Evolutionary conservation across 1,284 basidiomycete species (phyloP).

Genomic region (Moesziomyces globuligerus): DNA sequence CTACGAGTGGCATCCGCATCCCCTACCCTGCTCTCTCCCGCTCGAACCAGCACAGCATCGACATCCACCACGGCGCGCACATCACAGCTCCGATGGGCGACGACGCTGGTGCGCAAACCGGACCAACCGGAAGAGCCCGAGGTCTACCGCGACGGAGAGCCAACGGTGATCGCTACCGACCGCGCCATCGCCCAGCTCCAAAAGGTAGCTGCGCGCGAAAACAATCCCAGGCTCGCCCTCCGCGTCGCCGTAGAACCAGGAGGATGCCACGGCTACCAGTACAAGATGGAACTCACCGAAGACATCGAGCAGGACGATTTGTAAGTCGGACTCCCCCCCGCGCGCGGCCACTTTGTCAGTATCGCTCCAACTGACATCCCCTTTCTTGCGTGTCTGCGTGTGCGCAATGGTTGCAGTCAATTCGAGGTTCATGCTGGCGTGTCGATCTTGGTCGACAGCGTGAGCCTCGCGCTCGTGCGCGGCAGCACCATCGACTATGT

Average conservation of each 20-base stretch:
- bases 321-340: slow-evolving; percentile 71
- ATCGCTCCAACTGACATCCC: too few relatives aligned
- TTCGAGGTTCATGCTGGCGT: slow-evolving; percentile 71
- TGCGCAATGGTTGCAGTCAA: slow-evolving; percentile 72
- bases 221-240: slow-evolving; percentile 75
- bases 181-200: slow-evolving; percentile 58
- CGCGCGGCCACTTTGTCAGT: too few relatives aligned
- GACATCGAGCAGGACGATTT: slow-evolving; percentile 75
- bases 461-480: slow-evolving; percentile 81
- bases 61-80: background rate
- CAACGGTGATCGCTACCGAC: slow-evolving; percentile 55
- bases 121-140: slow-evolving; percentile 59
- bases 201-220: slow-evolving; percentile 69
- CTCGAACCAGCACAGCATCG: too few relatives aligned
- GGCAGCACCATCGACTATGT: slow-evolving; percentile 87
- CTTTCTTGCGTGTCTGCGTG: too few relatives aligned
- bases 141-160: slow-evolving; percentile 49
- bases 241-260: slow-evolving; percentile 85
- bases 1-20: too few relatives aligned
- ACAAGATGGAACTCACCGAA: slow-evolving; percentile 81
- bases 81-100: slow-evolving; percentile 8
- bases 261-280: slow-evolving; percentile 92
- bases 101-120: slow-evolving; percentile 43
- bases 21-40: background rate
- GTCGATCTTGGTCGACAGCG: slow-evolving; percentile 78